phyloP scores from a whole-genome alignment of 495 filamentous ascomycete species.

The Hypoxylon lenormandii region DNA sequence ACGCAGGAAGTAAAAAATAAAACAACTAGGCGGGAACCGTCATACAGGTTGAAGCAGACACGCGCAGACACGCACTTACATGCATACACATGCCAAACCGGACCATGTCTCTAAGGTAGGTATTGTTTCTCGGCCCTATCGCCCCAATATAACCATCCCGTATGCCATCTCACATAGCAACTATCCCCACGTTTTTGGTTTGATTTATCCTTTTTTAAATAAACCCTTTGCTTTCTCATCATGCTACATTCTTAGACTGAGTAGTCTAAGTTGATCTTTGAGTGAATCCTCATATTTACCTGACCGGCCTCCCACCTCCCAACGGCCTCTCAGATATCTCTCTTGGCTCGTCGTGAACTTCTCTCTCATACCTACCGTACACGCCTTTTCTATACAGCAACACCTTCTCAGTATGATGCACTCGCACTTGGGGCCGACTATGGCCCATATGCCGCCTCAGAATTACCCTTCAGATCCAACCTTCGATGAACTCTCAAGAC shows the following conservation, averaged over 20 bases:
- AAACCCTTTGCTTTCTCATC: conserved; percentile 46
- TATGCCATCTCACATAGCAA: conserved; percentile 49
- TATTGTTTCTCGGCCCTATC: conserved; percentile 55
- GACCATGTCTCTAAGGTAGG: conserved; percentile 53
- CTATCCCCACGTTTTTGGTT: conserved; percentile 48
- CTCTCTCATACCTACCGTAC: conserved; percentile 11
- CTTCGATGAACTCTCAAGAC: conserved; percentile 55
- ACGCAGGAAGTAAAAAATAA: conserved; percentile 53
- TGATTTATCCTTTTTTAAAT: conserved; percentile 52
- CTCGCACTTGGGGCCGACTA: conserved; percentile 38
- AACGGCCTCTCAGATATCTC: conserved; percentile 3
- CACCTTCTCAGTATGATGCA: conserved; percentile 46
- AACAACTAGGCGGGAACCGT: conserved; percentile 51
- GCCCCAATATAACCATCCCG: conserved; percentile 53
- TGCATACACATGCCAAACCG: conserved; percentile 54
- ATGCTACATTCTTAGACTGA: conserved; percentile 45
- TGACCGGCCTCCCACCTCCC: conserved; percentile 31
- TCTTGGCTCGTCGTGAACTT: conserved; percentile 16
- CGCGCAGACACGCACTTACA: conserved; percentile 51
- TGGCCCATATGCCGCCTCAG: conserved; percentile 39
- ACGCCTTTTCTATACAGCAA: conserved; percentile 12
- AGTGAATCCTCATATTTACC: conserved; percentile 44
- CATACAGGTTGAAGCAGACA: conserved; percentile 54
- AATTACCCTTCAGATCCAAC: conserved; percentile 51
- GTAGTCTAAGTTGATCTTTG: conserved; percentile 45